A percentile compares a stretch with the other conserved stretches of the same genome.
phyloP scores from a whole-genome alignment of 441 rosid genomes.

The Iberis amara region DNA sequence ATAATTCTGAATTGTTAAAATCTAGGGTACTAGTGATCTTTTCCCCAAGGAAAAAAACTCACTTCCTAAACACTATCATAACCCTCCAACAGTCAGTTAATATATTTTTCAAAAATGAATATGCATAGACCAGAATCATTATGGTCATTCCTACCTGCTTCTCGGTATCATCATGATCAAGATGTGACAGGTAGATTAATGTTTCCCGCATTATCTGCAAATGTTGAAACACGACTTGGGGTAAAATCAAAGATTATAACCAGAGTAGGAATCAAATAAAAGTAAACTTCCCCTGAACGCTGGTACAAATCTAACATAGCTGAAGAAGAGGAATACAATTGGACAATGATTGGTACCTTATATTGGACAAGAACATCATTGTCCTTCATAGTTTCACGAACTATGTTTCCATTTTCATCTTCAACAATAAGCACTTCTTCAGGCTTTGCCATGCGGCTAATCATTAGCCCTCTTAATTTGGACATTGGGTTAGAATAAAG shows the following conservation, averaged over 20 bases:
- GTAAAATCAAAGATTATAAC: constrained; percentile 5
- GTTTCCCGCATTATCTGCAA: constrained; percentile 99
- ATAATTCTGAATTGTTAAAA: background rate
- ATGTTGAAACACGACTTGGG: constrained; percentile 13
- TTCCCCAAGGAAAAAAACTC: constrained; percentile 2
- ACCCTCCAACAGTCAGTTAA: constrained; percentile 2
- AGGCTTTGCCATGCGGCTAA: constrained; percentile 94
- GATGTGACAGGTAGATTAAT: constrained; percentile 86
- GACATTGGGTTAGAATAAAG: constrained; percentile 75
- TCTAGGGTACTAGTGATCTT: background rate
- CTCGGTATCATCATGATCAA: constrained; percentile 99
- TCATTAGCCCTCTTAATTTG: constrained; percentile 78
- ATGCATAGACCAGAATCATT: constrained; percentile 13
- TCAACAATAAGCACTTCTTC: constrained; percentile 91
- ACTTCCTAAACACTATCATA: constrained; percentile 7
- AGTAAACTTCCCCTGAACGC: background rate
- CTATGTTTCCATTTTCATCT: constrained; percentile 95
- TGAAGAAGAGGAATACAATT: constrained; percentile 7
- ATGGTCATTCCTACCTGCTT: constrained; percentile 60
- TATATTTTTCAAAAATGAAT: constrained; percentile 4
- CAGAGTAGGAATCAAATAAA: constrained; percentile 1
- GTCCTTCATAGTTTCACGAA: constrained; percentile 91
- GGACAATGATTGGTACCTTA: constrained; percentile 40
- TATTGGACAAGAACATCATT: constrained; percentile 91
- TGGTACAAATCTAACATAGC: constrained; percentile 1